Base-by-base conservation (phyloP, 179 eudicot species). In the Pouteria campechiana region DNA sequence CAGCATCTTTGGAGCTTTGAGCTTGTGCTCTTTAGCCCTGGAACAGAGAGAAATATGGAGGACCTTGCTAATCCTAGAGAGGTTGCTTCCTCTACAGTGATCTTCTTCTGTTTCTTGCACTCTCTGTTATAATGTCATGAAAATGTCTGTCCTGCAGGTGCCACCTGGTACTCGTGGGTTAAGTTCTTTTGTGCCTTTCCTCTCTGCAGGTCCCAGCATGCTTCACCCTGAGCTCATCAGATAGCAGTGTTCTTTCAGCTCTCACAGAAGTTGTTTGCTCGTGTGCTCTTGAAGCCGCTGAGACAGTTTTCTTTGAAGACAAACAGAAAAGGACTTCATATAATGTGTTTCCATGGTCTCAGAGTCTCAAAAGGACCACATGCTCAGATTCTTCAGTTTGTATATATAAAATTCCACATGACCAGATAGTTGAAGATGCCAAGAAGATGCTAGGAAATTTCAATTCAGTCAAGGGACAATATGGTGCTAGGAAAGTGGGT, bases 221-320 rank as follows among this genome's bases (percentile, higher is more conserved):
- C 42, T 75, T 83, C 48, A 32, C 67, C 32, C 56, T 92, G 68
- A 73, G 76, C 57, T 87, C 99, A 17, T 55, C 81, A 15, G 70
- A 87, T 57, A 79, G 79, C 51, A 49, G 25, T 29, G 44, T 61
- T 24, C 61, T 92, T 48, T 69, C 78, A 54, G 65, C 58, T 48
- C 76, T 92, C 37, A 88, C 81, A 17, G 99, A 92, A 68, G 99
- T 74, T 63, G 45, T 87, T 54, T 79, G 88, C 55, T 54, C 31
- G 56, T 54, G 72, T 55, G 68, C 81, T 41, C 69, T 87, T 46
- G 83, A 79, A 48, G 68, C 64, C 63, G 69, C 79, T 30, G 61
- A 75, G 54, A 74, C 60, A 46, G 53, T 67, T 50, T 69, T 65
- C 45, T 25, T 57, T 47, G 37, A 29, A 17, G 61, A 60, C 44